Base-by-base conservation (phyloP, 2,329 filamentous ascomycete species). In the Colletotrichum viniferum region DNA sequence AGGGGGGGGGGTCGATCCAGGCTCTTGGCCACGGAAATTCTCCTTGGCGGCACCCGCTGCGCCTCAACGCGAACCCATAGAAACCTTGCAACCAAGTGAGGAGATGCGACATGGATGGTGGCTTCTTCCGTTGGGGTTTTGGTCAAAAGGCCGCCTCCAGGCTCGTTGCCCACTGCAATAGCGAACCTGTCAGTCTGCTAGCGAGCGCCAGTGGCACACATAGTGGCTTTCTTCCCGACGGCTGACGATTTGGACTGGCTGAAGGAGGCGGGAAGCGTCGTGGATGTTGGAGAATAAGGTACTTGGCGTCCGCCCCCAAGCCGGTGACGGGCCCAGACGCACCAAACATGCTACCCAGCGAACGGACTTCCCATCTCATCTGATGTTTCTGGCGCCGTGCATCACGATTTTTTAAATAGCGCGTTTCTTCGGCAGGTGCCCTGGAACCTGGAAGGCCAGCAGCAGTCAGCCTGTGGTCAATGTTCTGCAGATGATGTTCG, bases 1-100 rank as follows among this genome's bases (percentile, higher is more conserved):
- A 21, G 43, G 56, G 52, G 55, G 43, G 56, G 52, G 55, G 56
- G 34, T 62, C 24, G 55, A 62, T 69, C 55, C 55, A 69, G 55
- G 67, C 43, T 56, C 43, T 68, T 61, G 43, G 70, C 63, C n/a
- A 75, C 63, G 43, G 62, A 73, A 67, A 38, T 34, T 72, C 30
- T 28, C 8, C 73, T 75, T 75, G 69, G 73, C 73, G 38, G 16
- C 61, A 30, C 63, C 55, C 38, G 43, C 69, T 75, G 73, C 69
- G 73, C 73, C 73, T 73, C 73, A 10, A 14, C 18, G 18, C 4
- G 13, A 24, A 43, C 36, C 73, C 69, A 72, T 48, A 63, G 7
- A 38, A 48, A 62, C 24, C 28, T 61, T 38, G 18, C 34, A 52
- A 38, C 67, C n/a, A 14, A 26, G n/a, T 28, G 52, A 68, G 61